Evolutionary conservation across 78 protist species (phyloP), one percentile per base, ranked within the genome.

Genomic region (Dictyostelium purpureum): DNA sequence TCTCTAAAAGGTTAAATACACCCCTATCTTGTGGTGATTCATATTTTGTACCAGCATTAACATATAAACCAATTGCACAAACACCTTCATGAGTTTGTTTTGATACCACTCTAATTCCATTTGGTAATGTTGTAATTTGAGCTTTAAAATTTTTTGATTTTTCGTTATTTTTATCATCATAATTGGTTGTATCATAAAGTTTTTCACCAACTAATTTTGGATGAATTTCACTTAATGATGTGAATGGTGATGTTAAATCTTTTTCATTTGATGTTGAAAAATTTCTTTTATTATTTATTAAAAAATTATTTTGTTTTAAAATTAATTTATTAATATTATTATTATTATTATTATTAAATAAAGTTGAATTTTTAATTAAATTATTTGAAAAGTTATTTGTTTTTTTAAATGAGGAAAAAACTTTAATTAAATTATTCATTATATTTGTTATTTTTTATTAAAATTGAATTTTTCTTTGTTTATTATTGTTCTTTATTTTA

Each of bases 1-100:
- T 83, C 16, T 83, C 81, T 52, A 83, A 56, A 28, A 83, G 24
- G 56, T 83, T 67, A 49, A 83, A 83, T 51, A 83, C n/a, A 83
- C 90, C 90, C 42, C 90, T 49, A 56, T 83, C 61, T 51, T 83
- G 47, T n/a, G 19, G 43, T 9, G 79, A 38, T 33, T 83, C 90
- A 43, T 19, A 83, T 26, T 67, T 71, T 38, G 80, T 40, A 14
- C 90, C 90, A 12, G 71, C 70, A 40, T 43, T 24, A 6, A 83
- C 6, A 57, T 54, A 83, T 18, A 83, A 26, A 26, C 79, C 90
- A 70, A 83, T 71, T 33, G 90, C 90, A 56, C 77, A 83, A n/a
- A 77, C 76, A 57, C 61, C 65, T 24, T 83, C 81, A 33, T 47
- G 57, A 4, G 59, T 56, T 40, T 70, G 76, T 56, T 70, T 31